Conservation (phyloP, 495 filamentous ascomycete genomes). For the Annulohypoxylon bovei region DNA sequence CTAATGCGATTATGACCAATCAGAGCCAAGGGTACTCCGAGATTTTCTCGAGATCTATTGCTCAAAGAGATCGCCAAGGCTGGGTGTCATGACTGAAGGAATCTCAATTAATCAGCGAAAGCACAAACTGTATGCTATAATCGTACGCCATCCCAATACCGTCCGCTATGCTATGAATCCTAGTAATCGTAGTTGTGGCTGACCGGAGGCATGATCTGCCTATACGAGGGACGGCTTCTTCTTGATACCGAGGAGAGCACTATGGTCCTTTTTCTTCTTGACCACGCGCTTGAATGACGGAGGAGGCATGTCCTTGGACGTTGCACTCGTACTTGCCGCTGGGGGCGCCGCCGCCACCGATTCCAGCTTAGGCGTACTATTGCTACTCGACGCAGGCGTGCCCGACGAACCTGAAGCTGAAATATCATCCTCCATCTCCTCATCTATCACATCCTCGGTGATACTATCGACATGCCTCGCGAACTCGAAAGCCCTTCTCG, state of each 20-base stretch:
- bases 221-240: conserved; percentile 73
- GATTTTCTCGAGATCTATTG: no score
- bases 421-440: conserved; percentile 39
- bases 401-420: conserved; percentile 31
- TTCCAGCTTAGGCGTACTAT: not conserved
- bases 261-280: conserved; percentile 84
- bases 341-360: not conserved
- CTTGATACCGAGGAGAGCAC: conserved; percentile 84
- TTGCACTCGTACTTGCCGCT: conserved; percentile 29
- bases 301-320: conserved; percentile 57
- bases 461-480: conserved; percentile 53
- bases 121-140: not conserved
- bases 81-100: not conserved
- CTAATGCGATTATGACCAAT: not conserved
- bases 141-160: not conserved
- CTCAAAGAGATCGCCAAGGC: not conserved
- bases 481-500: conserved; percentile 79
- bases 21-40: not conserved
- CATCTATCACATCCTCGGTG: conserved; percentile 61
- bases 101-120: conserved; percentile 3
- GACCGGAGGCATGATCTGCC: not conserved
- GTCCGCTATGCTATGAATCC: conserved; percentile 32
- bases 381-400: conserved; percentile 30
- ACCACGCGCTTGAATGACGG: conserved; percentile 79
- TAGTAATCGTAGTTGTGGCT: not conserved